Evolutionary conservation across 192 early-diverging fungal species (phyloP), one percentile per base, ranked within the genome.

Genomic region (Linnemannia exigua): DNA sequence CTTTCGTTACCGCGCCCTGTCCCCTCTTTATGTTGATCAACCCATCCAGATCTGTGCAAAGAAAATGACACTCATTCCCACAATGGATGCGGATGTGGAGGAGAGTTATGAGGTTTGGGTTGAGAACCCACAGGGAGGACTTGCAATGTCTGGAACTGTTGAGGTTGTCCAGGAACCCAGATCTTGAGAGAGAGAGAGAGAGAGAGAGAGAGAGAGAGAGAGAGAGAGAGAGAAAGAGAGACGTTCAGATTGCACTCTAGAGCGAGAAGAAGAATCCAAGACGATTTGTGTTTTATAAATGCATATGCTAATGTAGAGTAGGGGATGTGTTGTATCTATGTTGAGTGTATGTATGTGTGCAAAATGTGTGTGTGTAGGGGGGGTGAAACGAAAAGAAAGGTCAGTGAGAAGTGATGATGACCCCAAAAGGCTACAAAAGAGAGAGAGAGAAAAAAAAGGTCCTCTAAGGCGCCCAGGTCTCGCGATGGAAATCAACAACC

Each of bases 131-230:
- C 79, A 93, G 19, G 92, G 91, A 12, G 92, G 92, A n/a, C 58
- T 96, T 67, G 90, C 95, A 44, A 95, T 96, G 93, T 93, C 92
- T 76, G 95, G 95, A 5, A 94, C 91, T 19, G 92, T 87, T 8
- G 78, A 87, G 33, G 76, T 85, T 5, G 83, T 79, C 3, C 48
- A 71, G 11, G 77, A 52, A 33, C 14, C n/a, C n/a, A n/a, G n/a
- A n/a, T n/a, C n/a, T n/a, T n/a, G 41, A 44, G 9, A 44, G 41
- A 44, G 41, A 3, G 9, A 9, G 41, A 44, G 41, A 44, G 9
- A 44, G 41, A 44, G 41, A 3, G 9, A 9, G 41, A 44, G 5
- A 6, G 3, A 44, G 5, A 44, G 41, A 44, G 41, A 44, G 5
- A 44, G 15, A 16, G 48, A 50, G 5, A 17, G 19, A 17, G 50